These are phyloP conservation scores for Hebeloma cylindrosporum DNA, from an alignment of 768 basidiomycete species.

Conservation along the genomic window DNA sequence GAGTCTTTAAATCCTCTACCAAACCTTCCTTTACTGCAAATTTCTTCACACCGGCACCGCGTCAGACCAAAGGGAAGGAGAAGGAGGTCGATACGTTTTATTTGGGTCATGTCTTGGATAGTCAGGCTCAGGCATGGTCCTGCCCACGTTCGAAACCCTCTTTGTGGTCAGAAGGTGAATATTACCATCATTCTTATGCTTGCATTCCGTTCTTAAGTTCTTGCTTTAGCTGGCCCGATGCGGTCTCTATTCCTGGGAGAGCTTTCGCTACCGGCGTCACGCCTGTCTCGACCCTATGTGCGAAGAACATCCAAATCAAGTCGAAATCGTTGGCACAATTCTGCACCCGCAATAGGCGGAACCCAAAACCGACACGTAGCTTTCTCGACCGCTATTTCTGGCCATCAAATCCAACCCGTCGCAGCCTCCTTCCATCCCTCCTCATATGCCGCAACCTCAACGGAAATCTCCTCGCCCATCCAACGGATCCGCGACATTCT, in stretches of 20 bases:
- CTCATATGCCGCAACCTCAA: background rate
- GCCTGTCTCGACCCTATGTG: constrained; percentile 1
- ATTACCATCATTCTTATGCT: background rate
- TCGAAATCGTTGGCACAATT: constrained; percentile 14
- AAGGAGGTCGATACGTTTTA: constrained; percentile 33
- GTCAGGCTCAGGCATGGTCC: constrained; percentile 47
- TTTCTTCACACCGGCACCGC: constrained; percentile 57
- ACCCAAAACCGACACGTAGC: too few relatives aligned
- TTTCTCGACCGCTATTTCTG: too few relatives aligned
- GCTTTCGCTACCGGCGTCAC: constrained; percentile 13
- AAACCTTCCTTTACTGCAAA: constrained; percentile 38
- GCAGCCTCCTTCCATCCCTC: constrained; percentile 1
- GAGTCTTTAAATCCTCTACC: constrained; percentile 14
- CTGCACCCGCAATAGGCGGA: too few relatives aligned
- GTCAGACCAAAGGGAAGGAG: constrained; percentile 55
- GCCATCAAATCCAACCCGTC: too few relatives aligned
- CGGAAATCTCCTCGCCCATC: background rate
- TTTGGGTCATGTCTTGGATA: constrained; percentile 33
- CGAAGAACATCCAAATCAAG: constrained; percentile 17
- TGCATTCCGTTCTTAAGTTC: constrained; percentile 10
- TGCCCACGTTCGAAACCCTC: constrained; percentile 45
- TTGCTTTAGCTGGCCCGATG: constrained; percentile 26
- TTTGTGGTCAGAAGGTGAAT: constrained; percentile 49
- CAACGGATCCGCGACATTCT: constrained; percentile 1
- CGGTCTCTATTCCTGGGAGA: constrained; percentile 39